Conservation (phyloP, 2,329 filamentous ascomycete genomes). For the Ilyonectria mors-panacis region DNA sequence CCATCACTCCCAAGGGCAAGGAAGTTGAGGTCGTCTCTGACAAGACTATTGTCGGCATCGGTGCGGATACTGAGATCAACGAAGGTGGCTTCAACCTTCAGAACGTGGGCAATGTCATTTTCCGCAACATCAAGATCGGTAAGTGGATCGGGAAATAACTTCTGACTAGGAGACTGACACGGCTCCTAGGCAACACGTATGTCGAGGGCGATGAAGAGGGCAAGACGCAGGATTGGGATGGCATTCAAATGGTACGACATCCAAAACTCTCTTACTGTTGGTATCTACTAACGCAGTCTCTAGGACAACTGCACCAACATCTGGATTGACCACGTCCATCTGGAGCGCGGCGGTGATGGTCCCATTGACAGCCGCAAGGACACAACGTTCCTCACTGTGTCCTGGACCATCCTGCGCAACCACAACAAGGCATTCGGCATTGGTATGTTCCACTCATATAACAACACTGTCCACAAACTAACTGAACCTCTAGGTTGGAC, state of each 20-base stretch:
- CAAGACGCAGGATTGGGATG: slow-evolving; percentile 44
- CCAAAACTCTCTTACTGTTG: background rate
- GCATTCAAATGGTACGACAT: slow-evolving; percentile 41
- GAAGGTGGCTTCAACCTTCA: slow-evolving; percentile 42
- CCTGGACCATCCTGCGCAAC: slow-evolving; percentile 44
- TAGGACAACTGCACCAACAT: slow-evolving; percentile 42
- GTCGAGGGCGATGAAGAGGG: slow-evolving; percentile 40
- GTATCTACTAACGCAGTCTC: background rate
- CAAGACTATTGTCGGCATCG: slow-evolving; percentile 47
- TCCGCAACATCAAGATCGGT: slow-evolving; percentile 46
- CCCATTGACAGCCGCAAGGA: slow-evolving; percentile 47
- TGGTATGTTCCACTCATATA: slow-evolving; percentile 27
- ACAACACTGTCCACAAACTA: background rate
- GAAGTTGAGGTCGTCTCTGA: slow-evolving; percentile 42
- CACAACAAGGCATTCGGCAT: slow-evolving; percentile 48
- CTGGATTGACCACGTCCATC: slow-evolving; percentile 47
- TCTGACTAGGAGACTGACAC: background rate
- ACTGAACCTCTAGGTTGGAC: slow-evolving; percentile 41
- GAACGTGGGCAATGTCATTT: slow-evolving; percentile 42
- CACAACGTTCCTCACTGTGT: slow-evolving; percentile 46
- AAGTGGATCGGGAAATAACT: background rate
- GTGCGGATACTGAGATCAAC: slow-evolving; percentile 41
- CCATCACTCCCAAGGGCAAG: slow-evolving; percentile 40
- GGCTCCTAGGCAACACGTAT: slow-evolving; percentile 30
- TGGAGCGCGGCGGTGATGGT: slow-evolving; percentile 44